phyloP scores from a whole-genome alignment of 2,329 filamentous ascomycete genomes.

The Sclerotinia borealis region DNA sequence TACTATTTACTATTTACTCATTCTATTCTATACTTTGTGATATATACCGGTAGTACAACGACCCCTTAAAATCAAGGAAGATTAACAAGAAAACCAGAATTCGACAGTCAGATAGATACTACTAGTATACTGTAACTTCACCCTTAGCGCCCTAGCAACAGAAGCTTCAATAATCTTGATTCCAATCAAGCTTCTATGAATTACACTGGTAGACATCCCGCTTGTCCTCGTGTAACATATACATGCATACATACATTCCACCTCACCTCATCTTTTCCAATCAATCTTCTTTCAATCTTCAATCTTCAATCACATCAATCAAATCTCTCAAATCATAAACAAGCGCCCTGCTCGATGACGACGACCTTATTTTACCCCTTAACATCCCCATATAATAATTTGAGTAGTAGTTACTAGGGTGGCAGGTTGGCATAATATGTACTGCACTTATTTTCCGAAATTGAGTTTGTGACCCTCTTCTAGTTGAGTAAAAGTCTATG shows the following conservation, averaged over 20 bases:
- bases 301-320: neutral
- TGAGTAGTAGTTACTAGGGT: too few species aligned
- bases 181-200: neutral
- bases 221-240: neutral
- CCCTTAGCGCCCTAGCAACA: neutral
- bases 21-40: too few species aligned
- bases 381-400: neutral
- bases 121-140: too few species aligned
- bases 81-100: neutral
- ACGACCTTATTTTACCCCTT: neutral
- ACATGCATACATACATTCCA: neutral
- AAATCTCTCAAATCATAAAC: neutral
- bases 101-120: too few species aligned
- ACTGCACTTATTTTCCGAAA: too few species aligned
- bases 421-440: too few species aligned
- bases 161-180: conserved; percentile 4
- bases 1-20: too few species aligned
- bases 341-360: neutral
- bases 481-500: too few species aligned
- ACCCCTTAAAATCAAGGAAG: too few species aligned
- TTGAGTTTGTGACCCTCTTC: too few species aligned
- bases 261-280: neutral
- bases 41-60: too few species aligned
- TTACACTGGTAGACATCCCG: neutral
- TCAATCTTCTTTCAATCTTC: neutral